Base-by-base conservation (phyloP, 768 basidiomycete genomes). In the Leucocoprinus birnbaumii region DNA sequence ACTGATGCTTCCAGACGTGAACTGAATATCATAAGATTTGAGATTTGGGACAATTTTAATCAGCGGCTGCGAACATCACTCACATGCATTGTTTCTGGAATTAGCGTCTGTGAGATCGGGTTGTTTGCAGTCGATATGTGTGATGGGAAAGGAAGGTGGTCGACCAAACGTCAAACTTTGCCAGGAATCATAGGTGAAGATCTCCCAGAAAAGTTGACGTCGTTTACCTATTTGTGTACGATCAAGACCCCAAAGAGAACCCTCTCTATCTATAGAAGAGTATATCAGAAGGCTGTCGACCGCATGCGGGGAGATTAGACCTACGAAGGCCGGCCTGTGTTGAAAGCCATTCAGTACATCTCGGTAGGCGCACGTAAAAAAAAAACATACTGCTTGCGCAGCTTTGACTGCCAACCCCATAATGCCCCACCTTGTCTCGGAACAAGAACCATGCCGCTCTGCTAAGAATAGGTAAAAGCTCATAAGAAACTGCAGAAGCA, bases 331-430 rank as follows among this genome's bases (percentile, higher is more conserved):
- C 86, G 69, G 87, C 86, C 85, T 87, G 57, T 35, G 48, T 47
- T 5, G 1, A 18, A 49, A 42, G 55, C 49, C 59, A 58, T 56
- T 51, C 56, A 40, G 2, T 14, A 51, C 45, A 51, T 45, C 50
- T 48, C 43, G 35, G 16, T 22, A 44, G 27, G 24, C n/a, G 27
- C 51, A 51, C 55, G 53, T 43, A 26, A 27, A 34, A 25, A 18
- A 65, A 51, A 16, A 52, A 73, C 85, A 72, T 64, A 87, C 86
- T 61, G 83, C 85, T 65, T 87, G 86, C n/a, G 80, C 82, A 57
- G 86, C 72, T 69, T 85, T 87, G 57, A 87, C 80, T 43, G 84
- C 82, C 44, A 86, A 74, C 9, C 86, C 86, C 75, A 86, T 85
- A 46, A 83, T 78, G 4, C 79, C 79, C 84, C 84, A 87, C 34